Evolutionary conservation across 1,139 yeast species (phyloP).

Genomic region (Kodamaea suecica): DNA sequence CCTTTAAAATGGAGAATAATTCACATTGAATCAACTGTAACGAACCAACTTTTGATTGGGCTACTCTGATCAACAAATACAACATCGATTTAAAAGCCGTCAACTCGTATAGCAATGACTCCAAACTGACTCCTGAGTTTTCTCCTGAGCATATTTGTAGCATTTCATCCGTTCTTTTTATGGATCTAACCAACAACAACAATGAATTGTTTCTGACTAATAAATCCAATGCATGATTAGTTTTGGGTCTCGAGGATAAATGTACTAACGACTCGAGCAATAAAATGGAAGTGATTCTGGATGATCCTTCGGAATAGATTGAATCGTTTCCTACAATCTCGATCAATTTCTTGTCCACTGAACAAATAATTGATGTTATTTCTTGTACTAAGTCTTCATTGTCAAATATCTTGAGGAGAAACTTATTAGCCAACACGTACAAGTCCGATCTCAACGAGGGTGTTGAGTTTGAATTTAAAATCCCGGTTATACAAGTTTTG

Average conservation of each 20-base stretch:
- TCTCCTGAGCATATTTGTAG: constrained; percentile 36
- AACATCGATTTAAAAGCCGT: constrained; percentile 74
- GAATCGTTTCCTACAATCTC: constrained; percentile 75
- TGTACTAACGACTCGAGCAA: constrained; percentile 69
- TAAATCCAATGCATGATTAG: constrained; percentile 57
- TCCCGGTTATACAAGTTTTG: constrained; percentile 70
- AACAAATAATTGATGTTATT: constrained; percentile 49
- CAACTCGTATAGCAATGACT: constrained; percentile 61
- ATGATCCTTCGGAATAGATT: constrained; percentile 72
- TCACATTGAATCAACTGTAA: constrained; percentile 73
- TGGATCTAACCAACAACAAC: constrained; percentile 59
- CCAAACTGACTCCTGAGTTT: constrained; percentile 38
- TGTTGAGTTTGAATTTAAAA: constrained; percentile 66
- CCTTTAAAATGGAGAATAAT: constrained; percentile 57
- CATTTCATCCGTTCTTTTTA: constrained; percentile 67
- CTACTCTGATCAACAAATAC: constrained; percentile 67
- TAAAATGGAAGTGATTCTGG: constrained; percentile 72
- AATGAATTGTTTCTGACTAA: constrained; percentile 67
- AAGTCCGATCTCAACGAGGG: constrained; percentile 71
- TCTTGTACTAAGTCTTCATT: constrained; percentile 43
- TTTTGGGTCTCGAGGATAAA: constrained; percentile 47
- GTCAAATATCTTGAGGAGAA: constrained; percentile 49
- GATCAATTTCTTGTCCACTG: constrained; percentile 60
- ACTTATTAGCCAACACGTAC: constrained; percentile 69
- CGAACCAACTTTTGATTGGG: constrained; percentile 76